Evolutionary conservation across 2,329 filamentous ascomycete genomes (phyloP).

Genomic region (Claviceps lovelessii): DNA sequence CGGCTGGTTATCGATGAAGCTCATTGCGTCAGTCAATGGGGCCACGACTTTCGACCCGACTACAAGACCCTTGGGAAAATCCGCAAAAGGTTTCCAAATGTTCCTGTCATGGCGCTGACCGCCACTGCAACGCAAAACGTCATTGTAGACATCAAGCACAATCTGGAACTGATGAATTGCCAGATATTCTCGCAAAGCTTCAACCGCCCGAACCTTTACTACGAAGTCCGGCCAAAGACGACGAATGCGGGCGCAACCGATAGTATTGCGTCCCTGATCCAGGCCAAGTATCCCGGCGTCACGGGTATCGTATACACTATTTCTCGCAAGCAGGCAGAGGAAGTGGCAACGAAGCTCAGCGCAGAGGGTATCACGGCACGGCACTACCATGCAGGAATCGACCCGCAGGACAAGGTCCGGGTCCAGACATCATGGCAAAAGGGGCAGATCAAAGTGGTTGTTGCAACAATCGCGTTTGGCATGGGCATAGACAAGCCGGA

Average conservation of each 20-base stretch:
- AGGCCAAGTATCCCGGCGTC: conserved; percentile 50
- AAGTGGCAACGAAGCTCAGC: conserved; percentile 56
- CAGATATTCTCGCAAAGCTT: conserved; percentile 83
- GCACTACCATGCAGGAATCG: conserved; percentile 77
- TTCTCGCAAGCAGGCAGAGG: conserved; percentile 70
- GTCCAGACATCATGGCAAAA: conserved; percentile 75
- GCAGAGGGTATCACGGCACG: conserved; percentile 54
- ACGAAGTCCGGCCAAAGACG: conserved; percentile 65
- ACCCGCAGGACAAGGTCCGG: conserved; percentile 48
- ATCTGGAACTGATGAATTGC: conserved; percentile 68
- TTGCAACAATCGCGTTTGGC: conserved; percentile 95
- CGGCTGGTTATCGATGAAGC: conserved; percentile 94
- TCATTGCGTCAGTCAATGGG: conserved; percentile 99
- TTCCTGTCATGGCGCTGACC: conserved; percentile 88
- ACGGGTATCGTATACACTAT: conserved; percentile 91
- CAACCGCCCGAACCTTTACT: conserved; percentile 87
- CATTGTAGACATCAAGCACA: conserved; percentile 79
- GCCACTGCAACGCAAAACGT: conserved; percentile 92
- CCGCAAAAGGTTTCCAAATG: conserved; percentile 54
- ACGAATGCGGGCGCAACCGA: conserved; percentile 33
- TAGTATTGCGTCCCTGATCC: conserved; percentile 53
- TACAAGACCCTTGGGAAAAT: conserved; percentile 77
- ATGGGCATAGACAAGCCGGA: conserved; percentile 99
- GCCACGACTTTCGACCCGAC: conserved; percentile 91
- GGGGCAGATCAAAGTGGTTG: conserved; percentile 71